Evolutionary conservation across 371 early-diverging fungal genomes (phyloP).

Genomic region (Mucor circinelloides): DNA sequence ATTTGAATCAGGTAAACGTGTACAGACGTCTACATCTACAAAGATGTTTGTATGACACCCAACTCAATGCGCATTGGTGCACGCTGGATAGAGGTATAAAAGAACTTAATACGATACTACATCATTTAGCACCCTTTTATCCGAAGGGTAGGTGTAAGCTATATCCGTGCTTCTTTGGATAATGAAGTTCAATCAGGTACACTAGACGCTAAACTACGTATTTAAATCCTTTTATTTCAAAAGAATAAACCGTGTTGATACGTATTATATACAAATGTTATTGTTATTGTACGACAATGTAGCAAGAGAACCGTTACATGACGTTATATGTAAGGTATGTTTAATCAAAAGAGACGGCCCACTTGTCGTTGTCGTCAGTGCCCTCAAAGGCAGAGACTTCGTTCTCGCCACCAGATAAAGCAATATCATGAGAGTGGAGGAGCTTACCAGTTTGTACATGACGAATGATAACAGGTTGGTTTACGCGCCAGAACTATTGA

Average conservation of each 20-base stretch:
- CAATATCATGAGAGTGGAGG: constrained; percentile 51
- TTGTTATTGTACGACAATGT: background rate
- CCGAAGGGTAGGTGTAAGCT: no score
- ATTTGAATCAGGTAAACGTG: no score
- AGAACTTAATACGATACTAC: no score
- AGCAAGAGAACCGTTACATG: background rate
- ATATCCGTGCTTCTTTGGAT: no score
- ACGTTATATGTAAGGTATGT: background rate
- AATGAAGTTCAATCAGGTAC: no score
- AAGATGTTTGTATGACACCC: no score
- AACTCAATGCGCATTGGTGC: no score
- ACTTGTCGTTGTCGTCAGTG: constrained; percentile 58
- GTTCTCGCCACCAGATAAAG: constrained; percentile 39
- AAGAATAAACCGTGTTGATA: background rate
- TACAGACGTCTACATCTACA: no score
- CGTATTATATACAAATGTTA: background rate
- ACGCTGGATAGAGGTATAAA: no score
- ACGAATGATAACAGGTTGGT: constrained; percentile 50
- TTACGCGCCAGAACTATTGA: constrained; percentile 50
- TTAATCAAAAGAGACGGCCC: constrained; percentile 39
- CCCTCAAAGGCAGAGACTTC: constrained; percentile 56
- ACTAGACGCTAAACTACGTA: no score
- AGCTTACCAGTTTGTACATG: constrained; percentile 53
- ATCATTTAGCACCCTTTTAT: no score
- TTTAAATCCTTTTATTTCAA: background rate